Conservation (phyloP, 106 monocot species). For the Platanthera zijinensis region DNA sequence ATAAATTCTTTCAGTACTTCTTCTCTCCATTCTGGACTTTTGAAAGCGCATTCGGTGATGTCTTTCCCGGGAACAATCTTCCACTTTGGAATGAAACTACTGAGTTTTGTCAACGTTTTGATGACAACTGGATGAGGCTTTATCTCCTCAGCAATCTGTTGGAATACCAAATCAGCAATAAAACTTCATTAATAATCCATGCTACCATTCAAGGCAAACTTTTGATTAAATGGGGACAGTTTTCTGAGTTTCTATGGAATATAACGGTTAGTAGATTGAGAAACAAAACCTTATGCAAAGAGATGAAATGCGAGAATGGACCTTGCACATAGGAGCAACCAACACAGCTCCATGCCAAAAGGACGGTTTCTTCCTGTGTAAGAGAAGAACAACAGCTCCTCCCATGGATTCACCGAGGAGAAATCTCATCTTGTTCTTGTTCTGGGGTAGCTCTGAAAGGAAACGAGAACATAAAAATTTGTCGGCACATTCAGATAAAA, state of each 20-base stretch:
- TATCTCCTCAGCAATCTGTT: constrained; percentile 53
- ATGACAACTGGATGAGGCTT: constrained; percentile 43
- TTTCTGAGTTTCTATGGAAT: too few species aligned
- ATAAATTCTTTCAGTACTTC: constrained; percentile 16
- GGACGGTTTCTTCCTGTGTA: constrained; percentile 30
- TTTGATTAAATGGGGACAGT: too few species aligned
- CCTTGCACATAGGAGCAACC: constrained; percentile 68
- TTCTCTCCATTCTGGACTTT: constrained; percentile 27
- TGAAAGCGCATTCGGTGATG: constrained; percentile 36
- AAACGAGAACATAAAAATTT: not conserved
- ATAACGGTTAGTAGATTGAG: too few species aligned
- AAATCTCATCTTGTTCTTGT: constrained; percentile 36
- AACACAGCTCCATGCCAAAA: constrained; percentile 49
- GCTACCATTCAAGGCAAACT: not conserved
- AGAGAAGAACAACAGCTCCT: constrained; percentile 38
- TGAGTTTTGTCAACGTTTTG: constrained; percentile 18
- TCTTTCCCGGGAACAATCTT: constrained; percentile 40
- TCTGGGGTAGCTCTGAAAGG: constrained; percentile 29
- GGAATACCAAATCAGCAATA: not conserved
- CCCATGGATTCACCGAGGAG: constrained; percentile 66
- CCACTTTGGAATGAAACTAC: constrained; percentile 50
- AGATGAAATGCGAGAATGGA: not conserved
- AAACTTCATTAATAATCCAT: not conserved
- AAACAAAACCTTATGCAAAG: not conserved
- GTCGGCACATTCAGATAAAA: not conserved